These are phyloP conservation scores for Neospora caninum DNA, from an alignment of 169 alveolate species.

Conservation along the genomic window DNA sequence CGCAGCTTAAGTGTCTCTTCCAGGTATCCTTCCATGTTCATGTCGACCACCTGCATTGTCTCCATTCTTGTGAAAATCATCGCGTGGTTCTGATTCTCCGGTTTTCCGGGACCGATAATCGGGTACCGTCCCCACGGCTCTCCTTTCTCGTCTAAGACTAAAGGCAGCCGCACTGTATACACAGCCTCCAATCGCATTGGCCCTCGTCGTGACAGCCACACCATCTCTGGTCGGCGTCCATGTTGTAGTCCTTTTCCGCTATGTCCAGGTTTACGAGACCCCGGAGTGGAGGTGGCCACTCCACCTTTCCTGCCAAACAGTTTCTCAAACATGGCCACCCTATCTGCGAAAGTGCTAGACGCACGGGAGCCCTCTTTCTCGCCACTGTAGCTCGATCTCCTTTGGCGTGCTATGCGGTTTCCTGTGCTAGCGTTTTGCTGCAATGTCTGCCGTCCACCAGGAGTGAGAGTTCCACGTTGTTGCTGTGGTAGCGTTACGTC, in stretches of 20 bases:
- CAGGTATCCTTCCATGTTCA: slow-evolving; percentile 69
- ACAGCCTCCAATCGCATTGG: slow-evolving; percentile 64
- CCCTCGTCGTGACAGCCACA: slow-evolving; percentile 68
- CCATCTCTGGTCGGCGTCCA: slow-evolving; percentile 15
- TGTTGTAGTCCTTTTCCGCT: not conserved
- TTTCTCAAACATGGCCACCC: slow-evolving; percentile 33
- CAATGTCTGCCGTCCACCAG: not conserved
- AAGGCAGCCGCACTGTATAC: slow-evolving; percentile 61
- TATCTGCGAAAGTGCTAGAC: not conserved
- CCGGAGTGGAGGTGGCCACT: not conserved
- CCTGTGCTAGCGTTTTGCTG: not conserved
- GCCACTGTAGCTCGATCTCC: not conserved
- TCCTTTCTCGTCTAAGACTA: slow-evolving; percentile 57
- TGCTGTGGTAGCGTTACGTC: not conserved
- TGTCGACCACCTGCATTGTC: slow-evolving; percentile 66
- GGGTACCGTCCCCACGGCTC: slow-evolving; percentile 64
- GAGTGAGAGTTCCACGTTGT: not conserved
- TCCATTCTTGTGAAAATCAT: slow-evolving; percentile 64
- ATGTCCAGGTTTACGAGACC: not conserved
- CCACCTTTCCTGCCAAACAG: not conserved
- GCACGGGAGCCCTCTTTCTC: not conserved
- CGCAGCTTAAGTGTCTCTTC: slow-evolving; percentile 68
- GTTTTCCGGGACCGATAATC: slow-evolving; percentile 68
- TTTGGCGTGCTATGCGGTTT: not conserved
- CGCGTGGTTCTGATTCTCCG: slow-evolving; percentile 69